A percentile compares a stretch with the other conserved stretches of the same genome.
Conservation (phyloP, 129 eudicot genomes). For the Saposhnikovia divaricata region DNA sequence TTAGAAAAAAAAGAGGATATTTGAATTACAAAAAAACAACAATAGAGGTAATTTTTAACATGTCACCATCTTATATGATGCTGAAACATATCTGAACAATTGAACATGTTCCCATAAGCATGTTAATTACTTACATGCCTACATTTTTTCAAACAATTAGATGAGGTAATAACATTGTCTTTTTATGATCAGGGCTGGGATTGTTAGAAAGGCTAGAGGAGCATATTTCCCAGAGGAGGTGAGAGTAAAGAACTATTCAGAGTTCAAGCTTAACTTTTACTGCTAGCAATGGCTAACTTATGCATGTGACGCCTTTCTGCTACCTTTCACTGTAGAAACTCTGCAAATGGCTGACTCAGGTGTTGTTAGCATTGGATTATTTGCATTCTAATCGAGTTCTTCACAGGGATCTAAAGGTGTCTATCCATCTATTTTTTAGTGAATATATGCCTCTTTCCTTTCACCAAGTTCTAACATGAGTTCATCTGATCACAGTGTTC, state of each 20-base stretch:
- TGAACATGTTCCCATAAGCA: background rate
- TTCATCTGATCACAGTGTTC: conserved; percentile 54
- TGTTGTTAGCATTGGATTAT: conserved; percentile 83
- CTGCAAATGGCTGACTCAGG: conserved; percentile 91
- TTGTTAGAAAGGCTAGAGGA: conserved; percentile 73
- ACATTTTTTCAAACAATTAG: background rate
- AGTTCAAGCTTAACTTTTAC: background rate
- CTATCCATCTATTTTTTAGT: background rate
- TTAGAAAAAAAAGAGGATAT: background rate
- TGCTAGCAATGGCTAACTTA: conserved; percentile 2
- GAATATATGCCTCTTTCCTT: background rate
- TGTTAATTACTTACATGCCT: background rate
- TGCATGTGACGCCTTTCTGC: conserved; percentile 11
- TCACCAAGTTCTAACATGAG: conserved; percentile 6
- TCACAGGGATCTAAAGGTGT: conserved; percentile 94
- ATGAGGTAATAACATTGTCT: conserved; percentile 9
- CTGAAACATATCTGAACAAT: background rate
- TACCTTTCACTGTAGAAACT: conserved; percentile 46
- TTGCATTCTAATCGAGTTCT: conserved; percentile 94
- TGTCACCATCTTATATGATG: background rate
- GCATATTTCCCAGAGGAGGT: conserved; percentile 85
- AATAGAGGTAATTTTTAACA: background rate
- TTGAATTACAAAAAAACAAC: background rate
- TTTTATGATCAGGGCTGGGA: conserved; percentile 50
- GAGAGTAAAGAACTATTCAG: conserved; percentile 2